Evolutionary conservation across 331 rosid genomes (phyloP).

Genomic region (Quercus lobata): DNA sequence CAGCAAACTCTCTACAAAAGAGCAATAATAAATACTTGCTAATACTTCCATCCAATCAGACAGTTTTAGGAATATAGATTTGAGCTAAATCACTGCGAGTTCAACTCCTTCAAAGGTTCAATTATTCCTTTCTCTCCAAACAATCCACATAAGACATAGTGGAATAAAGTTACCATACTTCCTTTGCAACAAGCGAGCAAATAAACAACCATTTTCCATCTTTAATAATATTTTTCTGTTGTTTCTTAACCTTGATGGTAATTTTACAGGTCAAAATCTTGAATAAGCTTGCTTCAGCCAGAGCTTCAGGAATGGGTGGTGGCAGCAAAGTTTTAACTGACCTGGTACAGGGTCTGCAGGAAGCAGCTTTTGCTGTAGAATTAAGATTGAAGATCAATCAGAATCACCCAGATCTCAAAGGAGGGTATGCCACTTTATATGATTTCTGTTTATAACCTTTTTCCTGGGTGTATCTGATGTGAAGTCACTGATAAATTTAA

Average conservation of each 20-base stretch:
- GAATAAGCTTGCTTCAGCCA: slow-evolving; percentile 82
- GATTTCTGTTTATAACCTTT: slow-evolving; percentile 11
- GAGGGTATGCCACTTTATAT: slow-evolving; percentile 52
- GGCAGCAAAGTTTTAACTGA: slow-evolving; percentile 90
- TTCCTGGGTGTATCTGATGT: slow-evolving; percentile 10
- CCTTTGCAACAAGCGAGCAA: too few species aligned
- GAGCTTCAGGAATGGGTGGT: slow-evolving; percentile 65
- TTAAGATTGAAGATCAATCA: slow-evolving; percentile 83
- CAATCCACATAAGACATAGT: too few species aligned
- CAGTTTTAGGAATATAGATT: too few species aligned
- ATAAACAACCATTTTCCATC: not conserved
- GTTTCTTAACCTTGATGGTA: not conserved
- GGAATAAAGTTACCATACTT: too few species aligned
- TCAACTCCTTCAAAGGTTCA: too few species aligned
- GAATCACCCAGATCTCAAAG: slow-evolving; percentile 78
- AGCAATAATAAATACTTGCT: too few species aligned
- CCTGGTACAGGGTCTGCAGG: slow-evolving; percentile 71
- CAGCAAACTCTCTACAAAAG: too few species aligned
- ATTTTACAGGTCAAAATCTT: slow-evolving; percentile 77
- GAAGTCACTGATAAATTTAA: slow-evolving; percentile 29
- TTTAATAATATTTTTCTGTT: not conserved
- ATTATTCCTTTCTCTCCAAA: too few species aligned
- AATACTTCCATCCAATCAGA: too few species aligned
- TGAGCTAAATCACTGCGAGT: too few species aligned
- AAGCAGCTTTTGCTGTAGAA: slow-evolving; percentile 71